phyloP scores from a whole-genome alignment of 2,329 filamentous ascomycete genomes.

The Penicillium sp. region DNA sequence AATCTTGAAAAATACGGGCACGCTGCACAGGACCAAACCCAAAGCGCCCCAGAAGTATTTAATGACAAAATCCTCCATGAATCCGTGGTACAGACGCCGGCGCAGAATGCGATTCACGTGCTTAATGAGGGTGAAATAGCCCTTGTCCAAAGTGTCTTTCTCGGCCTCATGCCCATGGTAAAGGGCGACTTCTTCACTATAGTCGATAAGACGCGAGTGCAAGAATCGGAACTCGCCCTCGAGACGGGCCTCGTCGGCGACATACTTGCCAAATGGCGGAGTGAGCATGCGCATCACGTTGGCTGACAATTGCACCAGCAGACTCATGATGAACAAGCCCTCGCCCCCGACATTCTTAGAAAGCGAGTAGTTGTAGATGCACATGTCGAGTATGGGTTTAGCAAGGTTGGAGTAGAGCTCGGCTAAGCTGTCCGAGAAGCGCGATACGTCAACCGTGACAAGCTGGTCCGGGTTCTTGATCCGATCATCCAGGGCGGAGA shows the following conservation, averaged over 20 bases:
- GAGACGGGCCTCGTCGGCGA: slow-evolving; percentile 88
- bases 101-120: slow-evolving; percentile 95
- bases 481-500: slow-evolving; percentile 89
- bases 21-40: slow-evolving; percentile 83
- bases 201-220: slow-evolving; percentile 90
- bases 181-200: slow-evolving; percentile 89
- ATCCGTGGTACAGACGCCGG: slow-evolving; percentile 89
- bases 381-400: slow-evolving; percentile 90
- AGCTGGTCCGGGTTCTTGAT: slow-evolving; percentile 99
- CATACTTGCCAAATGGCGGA: slow-evolving; percentile 94
- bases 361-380: slow-evolving; percentile 92
- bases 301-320: slow-evolving; percentile 89
- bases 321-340: slow-evolving; percentile 88
- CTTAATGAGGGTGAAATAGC: slow-evolving; percentile 98
- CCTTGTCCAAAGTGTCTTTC: slow-evolving; percentile 94
- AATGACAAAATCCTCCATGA: slow-evolving; percentile 99
- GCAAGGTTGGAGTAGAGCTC: slow-evolving; percentile 95
- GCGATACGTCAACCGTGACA: slow-evolving; percentile 92
- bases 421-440: slow-evolving; percentile 91
- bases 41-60: slow-evolving; percentile 99
- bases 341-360: slow-evolving; percentile 95
- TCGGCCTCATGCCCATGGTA: slow-evolving; percentile 90
- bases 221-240: slow-evolving; percentile 97
- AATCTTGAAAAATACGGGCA: slow-evolving; percentile 92
- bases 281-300: slow-evolving; percentile 90